Conservation (phyloP, 495 filamentous ascomycete genomes). For the Neurospora tetrasperma region DNA sequence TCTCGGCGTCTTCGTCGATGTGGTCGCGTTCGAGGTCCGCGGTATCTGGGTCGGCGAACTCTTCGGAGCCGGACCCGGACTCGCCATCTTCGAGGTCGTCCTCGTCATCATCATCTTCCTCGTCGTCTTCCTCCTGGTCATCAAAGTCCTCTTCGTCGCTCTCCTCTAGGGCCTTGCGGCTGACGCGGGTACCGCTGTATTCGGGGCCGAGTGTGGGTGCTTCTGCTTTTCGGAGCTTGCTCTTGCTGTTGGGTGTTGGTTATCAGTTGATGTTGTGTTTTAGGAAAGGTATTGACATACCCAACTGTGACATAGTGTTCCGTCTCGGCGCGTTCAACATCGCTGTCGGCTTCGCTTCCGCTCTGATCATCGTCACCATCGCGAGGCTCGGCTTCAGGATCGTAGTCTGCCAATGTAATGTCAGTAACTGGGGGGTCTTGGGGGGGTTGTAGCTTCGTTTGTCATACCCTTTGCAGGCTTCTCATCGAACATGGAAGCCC, state of each 20-base stretch:
- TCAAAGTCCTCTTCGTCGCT: constrained; percentile 29
- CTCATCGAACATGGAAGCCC: constrained; percentile 33
- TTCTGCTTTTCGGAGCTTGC: constrained; percentile 69
- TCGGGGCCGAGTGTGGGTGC: constrained; percentile 58
- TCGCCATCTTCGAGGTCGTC: constrained; percentile 15
- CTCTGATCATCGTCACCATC: constrained; percentile 34
- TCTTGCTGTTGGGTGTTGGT: constrained; percentile 56
- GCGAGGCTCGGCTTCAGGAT: constrained; percentile 67
- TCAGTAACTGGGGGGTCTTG: not conserved
- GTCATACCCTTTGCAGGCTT: constrained; percentile 28
- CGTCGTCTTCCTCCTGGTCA: constrained; percentile 28
- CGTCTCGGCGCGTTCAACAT: constrained; percentile 40
- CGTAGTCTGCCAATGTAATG: constrained; percentile 52
- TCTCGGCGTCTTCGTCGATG: constrained; percentile 44
- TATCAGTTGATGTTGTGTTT: constrained; percentile 1
- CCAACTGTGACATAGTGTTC: constrained; percentile 82
- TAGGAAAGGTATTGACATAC: constrained; percentile 29
- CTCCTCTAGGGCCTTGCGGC: constrained; percentile 53
- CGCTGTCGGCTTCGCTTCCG: constrained; percentile 42
- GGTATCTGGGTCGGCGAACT: constrained; percentile 37
- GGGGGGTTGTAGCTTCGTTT: no score
- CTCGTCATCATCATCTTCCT: constrained; percentile 30
- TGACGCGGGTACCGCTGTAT: constrained; percentile 74
- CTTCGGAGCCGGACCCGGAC: constrained; percentile 24
- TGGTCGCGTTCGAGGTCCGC: constrained; percentile 37